These are phyloP conservation scores for Yarrowia phangngaensis DNA, from an alignment of 805 yeast genomes.

Conservation along the genomic window DNA sequence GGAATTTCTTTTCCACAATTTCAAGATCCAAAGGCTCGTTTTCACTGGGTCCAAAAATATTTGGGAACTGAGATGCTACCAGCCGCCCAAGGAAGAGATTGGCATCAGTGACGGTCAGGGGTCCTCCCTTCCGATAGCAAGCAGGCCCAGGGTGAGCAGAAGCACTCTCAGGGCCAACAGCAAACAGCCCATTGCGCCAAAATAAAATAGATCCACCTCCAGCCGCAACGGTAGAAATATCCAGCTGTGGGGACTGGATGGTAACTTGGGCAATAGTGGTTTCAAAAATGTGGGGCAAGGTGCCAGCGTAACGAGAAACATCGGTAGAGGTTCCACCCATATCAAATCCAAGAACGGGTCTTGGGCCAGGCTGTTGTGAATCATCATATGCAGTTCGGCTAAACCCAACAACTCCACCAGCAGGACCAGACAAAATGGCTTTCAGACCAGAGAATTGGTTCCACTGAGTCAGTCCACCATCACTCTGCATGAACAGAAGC, in stretches of 20 bases:
- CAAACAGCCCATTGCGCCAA: constrained; percentile 68
- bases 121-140: constrained; percentile 80
- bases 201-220: constrained; percentile 73
- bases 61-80: constrained; percentile 70
- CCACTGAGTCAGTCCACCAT: constrained; percentile 90
- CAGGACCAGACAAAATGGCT: constrained; percentile 93
- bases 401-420: constrained; percentile 96
- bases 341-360: constrained; percentile 74
- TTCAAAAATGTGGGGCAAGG: constrained; percentile 74
- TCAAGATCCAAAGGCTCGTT: constrained; percentile 62
- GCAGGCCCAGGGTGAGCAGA: constrained; percentile 89
- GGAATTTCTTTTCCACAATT: constrained; percentile 50
- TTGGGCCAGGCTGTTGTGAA: constrained; percentile 35
- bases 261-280: constrained; percentile 80
- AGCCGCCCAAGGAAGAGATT: constrained; percentile 69
- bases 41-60: constrained; percentile 78
- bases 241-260: constrained; percentile 79
- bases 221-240: constrained; percentile 78
- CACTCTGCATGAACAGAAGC: constrained; percentile 81
- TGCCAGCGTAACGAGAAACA: constrained; percentile 68
- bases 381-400: constrained; percentile 68
- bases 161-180: constrained; percentile 85
- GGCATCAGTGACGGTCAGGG: constrained; percentile 81
- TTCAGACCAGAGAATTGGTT: constrained; percentile 76
- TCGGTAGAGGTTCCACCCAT: constrained; percentile 93